Evolutionary conservation across 2,329 filamentous ascomycete species (phyloP).

Genomic region (Aspergillus eucalypticola): DNA sequence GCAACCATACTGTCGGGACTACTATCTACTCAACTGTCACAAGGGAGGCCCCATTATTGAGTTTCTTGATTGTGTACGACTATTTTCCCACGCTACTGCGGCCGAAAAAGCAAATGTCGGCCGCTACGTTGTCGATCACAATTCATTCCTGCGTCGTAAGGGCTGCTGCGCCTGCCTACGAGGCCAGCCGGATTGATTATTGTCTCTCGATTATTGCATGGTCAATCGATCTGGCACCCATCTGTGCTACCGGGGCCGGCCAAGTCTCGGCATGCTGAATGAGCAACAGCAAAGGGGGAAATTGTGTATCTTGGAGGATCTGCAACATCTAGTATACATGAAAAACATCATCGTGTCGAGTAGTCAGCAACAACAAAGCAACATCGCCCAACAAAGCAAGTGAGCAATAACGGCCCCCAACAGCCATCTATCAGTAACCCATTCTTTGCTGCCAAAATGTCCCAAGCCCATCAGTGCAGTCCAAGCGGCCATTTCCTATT

Average conservation of each 20-base stretch:
- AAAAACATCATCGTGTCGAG: background rate
- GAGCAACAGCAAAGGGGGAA: background rate
- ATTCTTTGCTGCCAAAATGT: slow-evolving; percentile 27
- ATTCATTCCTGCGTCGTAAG: background rate
- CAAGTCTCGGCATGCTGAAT: background rate
- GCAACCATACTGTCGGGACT: background rate
- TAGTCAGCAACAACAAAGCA: background rate
- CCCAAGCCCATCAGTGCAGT: background rate
- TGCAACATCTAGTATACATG: background rate
- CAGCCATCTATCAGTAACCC: slow-evolving; percentile 24
- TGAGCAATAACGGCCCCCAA: background rate
- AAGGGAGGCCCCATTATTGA: background rate
- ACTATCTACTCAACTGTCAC: background rate
- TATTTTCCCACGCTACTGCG: slow-evolving; percentile 3
- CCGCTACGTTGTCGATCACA: slow-evolving; percentile 1
- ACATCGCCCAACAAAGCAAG: background rate
- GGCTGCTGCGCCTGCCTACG: background rate
- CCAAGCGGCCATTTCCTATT: background rate
- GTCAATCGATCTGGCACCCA: background rate
- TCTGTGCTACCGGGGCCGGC: slow-evolving; percentile 2
- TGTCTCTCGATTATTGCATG: slow-evolving; percentile 1
- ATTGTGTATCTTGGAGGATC: background rate
- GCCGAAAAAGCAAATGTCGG: slow-evolving; percentile 6
- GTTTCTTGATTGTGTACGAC: background rate
- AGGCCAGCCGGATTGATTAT: background rate